A percentile compares a stretch with the other conserved stretches of the same genome.
Evolutionary conservation across 805 yeast species (phyloP).

Genomic region (Nakazawaea anatomiae): DNA sequence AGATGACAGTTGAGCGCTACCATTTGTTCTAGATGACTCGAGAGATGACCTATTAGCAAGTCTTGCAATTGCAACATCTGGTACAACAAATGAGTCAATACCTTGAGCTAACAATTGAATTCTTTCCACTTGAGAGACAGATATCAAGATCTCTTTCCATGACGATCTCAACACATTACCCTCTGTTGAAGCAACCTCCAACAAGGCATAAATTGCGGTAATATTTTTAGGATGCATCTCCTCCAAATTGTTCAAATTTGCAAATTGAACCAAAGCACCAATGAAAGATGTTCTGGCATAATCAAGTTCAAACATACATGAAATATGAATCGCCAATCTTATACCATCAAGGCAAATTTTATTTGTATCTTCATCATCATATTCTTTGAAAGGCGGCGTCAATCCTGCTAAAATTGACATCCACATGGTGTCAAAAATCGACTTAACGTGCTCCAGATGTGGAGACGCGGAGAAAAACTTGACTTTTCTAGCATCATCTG

Average conservation of each 20-base stretch:
- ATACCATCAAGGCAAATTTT: constrained; percentile 79
- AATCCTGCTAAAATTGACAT: constrained; percentile 94
- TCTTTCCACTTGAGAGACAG: constrained; percentile 88
- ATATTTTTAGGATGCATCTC: constrained; percentile 78
- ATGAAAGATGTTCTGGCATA: constrained; percentile 86
- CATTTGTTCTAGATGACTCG: constrained; percentile 38
- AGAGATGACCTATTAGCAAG: constrained; percentile 48
- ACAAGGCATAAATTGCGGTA: constrained; percentile 66
- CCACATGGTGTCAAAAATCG: constrained; percentile 93
- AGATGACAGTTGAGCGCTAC: constrained; percentile 15
- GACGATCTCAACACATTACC: constrained; percentile 70
- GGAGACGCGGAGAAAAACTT: constrained; percentile 71
- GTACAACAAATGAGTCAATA: constrained; percentile 73
- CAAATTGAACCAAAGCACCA: constrained; percentile 83
- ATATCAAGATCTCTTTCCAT: constrained; percentile 79
- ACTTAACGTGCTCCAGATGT: constrained; percentile 83
- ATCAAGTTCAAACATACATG: constrained; percentile 77
- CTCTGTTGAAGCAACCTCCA: constrained; percentile 73
- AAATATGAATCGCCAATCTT: constrained; percentile 71
- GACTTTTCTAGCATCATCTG: constrained; percentile 32
- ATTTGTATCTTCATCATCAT: constrained; percentile 68
- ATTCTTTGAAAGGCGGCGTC: constrained; percentile 89
- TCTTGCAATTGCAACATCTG: constrained; percentile 79
- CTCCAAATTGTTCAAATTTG: constrained; percentile 70
- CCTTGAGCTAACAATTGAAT: constrained; percentile 85